Percentiles rank a stretch among this genome's conserved stretches.
Evolutionary conservation across 768 basidiomycete species (phyloP).

Genomic region (Pleurotus citrinopileatus): DNA sequence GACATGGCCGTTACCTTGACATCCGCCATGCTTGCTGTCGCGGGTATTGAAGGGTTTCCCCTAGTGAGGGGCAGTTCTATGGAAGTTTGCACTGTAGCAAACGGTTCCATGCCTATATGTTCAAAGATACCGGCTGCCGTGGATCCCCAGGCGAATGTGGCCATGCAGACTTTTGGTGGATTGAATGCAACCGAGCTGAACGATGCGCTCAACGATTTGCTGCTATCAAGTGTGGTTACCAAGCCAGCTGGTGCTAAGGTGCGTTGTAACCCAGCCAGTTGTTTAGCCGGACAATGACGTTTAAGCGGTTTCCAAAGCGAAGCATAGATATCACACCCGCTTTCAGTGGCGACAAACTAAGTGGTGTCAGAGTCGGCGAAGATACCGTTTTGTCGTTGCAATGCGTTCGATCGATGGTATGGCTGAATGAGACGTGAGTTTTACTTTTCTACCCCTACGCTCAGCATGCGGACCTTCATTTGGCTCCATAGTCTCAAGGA

Average conservation of each 20-base stretch:
- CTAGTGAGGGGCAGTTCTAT: background rate
- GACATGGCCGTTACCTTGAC: conserved; percentile 29
- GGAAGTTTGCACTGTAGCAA: conserved; percentile 6
- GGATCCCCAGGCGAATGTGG: background rate
- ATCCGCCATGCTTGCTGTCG: conserved; percentile 23
- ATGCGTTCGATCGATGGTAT: conserved; percentile 42
- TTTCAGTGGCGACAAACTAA: conserved; percentile 11
- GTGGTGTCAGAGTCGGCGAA: conserved; percentile 1
- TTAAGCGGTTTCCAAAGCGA: background rate
- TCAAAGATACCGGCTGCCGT: background rate
- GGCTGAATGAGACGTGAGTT: conserved; percentile 44
- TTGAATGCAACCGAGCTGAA: conserved; percentile 2
- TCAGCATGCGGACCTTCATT: background rate
- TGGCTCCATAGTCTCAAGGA: conserved; percentile 29
- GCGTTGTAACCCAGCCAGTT: too few relatives aligned
- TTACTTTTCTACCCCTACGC: background rate
- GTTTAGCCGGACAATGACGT: too few relatives aligned
- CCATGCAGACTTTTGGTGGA: background rate
- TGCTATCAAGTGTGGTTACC: background rate
- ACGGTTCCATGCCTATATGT: background rate
- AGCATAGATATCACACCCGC: background rate
- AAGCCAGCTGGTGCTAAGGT: too few relatives aligned
- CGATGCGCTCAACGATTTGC: background rate
- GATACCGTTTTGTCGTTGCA: conserved; percentile 13
- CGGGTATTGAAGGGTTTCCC: conserved; percentile 2